These are phyloP conservation scores for Aureobasidium sp. DNA, from an alignment of 2,329 filamentous ascomycete genomes.

Conservation along the genomic window DNA sequence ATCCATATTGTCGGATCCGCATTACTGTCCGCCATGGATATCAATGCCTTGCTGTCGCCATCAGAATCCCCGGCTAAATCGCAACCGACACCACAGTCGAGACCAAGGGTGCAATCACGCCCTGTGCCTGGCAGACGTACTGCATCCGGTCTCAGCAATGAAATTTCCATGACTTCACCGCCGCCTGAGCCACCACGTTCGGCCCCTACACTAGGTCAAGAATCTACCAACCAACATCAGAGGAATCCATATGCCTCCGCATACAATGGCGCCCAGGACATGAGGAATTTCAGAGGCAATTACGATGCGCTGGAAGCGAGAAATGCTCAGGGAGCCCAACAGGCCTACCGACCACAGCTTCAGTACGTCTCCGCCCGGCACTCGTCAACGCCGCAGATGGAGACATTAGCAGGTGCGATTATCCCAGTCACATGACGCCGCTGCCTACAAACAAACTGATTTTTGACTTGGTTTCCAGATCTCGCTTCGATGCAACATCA, in stretches of 20 bases:
- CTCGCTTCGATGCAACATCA: slow-evolving; percentile 43
- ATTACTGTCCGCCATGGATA: slow-evolving; percentile 35
- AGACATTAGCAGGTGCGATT: slow-evolving; percentile 39
- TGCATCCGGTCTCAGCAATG: slow-evolving; percentile 40
- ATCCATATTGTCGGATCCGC: not conserved
- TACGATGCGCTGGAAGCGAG: slow-evolving; percentile 11
- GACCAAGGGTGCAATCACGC: slow-evolving; percentile 11
- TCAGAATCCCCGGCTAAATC: slow-evolving; percentile 37
- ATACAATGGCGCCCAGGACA: slow-evolving; percentile 8
- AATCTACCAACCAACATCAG: slow-evolving; percentile 18
- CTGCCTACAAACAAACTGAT: not conserved
- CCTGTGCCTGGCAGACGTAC: slow-evolving; percentile 26
- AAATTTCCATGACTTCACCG: slow-evolving; percentile 22
- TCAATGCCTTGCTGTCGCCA: slow-evolving; percentile 44
- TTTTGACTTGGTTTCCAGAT: slow-evolving; percentile 28
- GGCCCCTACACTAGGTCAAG: slow-evolving; percentile 1
- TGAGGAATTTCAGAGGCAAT: slow-evolving; percentile 10
- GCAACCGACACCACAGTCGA: slow-evolving; percentile 29
- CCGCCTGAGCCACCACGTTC: slow-evolving; percentile 17
- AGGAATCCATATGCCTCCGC: slow-evolving; percentile 8
- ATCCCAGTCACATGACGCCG: slow-evolving; percentile 1
- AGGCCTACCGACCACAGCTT: slow-evolving; percentile 16
- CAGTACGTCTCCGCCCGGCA: slow-evolving; percentile 29
- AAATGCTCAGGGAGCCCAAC: slow-evolving; percentile 15
- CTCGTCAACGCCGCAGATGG: slow-evolving; percentile 42